Base-by-base conservation (phyloP, 768 basidiomycete genomes). In the Rhizopogon sp. region DNA sequence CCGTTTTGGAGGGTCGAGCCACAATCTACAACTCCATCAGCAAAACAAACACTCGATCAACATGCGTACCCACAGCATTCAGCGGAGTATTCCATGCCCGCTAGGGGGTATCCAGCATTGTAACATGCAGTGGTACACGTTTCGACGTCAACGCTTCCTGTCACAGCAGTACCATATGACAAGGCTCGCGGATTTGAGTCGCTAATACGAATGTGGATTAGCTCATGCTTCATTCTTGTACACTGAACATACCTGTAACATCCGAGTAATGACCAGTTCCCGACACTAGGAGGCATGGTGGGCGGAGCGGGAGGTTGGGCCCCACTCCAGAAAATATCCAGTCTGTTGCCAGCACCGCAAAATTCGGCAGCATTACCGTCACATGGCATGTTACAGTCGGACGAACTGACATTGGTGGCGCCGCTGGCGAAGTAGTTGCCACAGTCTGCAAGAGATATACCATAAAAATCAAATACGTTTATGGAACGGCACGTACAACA, bases 211-310 rank as follows among this genome's bases (percentile, higher is more conserved):
- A 16, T 47, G 14, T 17, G 29, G n/a, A 9, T 56, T 35, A n/a
- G 28, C 8, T 54, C 41, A 52, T 53, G 28, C 11, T 43, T 39
- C 29, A 1, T 35, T 2, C 8, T 8, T 35, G n/a, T 8, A 5
- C 3, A 28, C 42, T 25, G 5, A 25, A 62, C 75, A 56, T 61
- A 86, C 88, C 72, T 84, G 71, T 80, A 89, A 65, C 89, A 91
- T n/a, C 89, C 89, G 31, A 90, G 76, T 0, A 82, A 84, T 6
- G 71, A 64, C 88, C 88, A 90, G 29, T 78, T 72, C 4, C 85
- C 87, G 31, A 85, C 77, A 46, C 66, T 79, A 4, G 77, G 72
- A 0, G 79, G 76, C 22, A 79, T 81, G 16, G 70, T 58, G 0
- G 88, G 87, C 13, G 78, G 67, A 0, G 81, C 59, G 13, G 88